phyloP scores from a whole-genome alignment of 23 red algal species.

The Gracilaria vermiculophylla region DNA sequence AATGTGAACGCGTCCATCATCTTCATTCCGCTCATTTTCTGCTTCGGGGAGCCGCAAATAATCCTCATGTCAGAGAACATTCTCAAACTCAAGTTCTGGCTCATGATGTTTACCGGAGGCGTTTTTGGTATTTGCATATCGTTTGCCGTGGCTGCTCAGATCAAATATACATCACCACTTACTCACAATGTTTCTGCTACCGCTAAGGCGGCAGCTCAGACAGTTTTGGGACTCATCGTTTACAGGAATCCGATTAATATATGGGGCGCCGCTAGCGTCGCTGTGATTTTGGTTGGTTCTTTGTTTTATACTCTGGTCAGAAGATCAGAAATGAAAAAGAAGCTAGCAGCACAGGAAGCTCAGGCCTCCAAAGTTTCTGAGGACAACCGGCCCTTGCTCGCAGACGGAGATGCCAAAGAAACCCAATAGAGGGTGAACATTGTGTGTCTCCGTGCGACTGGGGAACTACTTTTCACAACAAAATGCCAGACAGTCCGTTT shows the following conservation, averaged over 20 bases:
- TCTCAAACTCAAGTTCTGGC: conserved; percentile 76
- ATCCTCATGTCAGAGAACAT: conserved; percentile 60
- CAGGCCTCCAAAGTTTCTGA: conserved; percentile 19
- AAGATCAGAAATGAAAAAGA: conserved; percentile 86
- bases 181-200: conserved; percentile 98
- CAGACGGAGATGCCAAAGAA: conserved; percentile 15
- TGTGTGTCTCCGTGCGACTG: no score
- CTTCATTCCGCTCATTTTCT: conserved; percentile 86
- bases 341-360: conserved; percentile 50
- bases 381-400: conserved; percentile 10
- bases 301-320: conserved; percentile 87
- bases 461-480: no score
- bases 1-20: conserved; percentile 87
- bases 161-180: conserved; percentile 97
- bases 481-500: no score
- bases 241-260: conserved; percentile 91
- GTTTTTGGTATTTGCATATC: conserved; percentile 87
- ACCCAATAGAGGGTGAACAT: neutral
- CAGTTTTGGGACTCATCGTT: conserved; percentile 75
- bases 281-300: conserved; percentile 79
- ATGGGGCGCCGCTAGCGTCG: conserved; percentile 78
- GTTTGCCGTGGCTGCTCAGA: conserved; percentile 91
- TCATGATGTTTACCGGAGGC: conserved; percentile 77
- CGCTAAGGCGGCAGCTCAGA: conserved; percentile 96
- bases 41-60: conserved; percentile 62